A percentile compares a stretch with the other conserved stretches of the same genome.
These are phyloP conservation scores for Mariannaea sp. DNA, from an alignment of 2,329 filamentous ascomycete genomes.

Conservation along the genomic window DNA sequence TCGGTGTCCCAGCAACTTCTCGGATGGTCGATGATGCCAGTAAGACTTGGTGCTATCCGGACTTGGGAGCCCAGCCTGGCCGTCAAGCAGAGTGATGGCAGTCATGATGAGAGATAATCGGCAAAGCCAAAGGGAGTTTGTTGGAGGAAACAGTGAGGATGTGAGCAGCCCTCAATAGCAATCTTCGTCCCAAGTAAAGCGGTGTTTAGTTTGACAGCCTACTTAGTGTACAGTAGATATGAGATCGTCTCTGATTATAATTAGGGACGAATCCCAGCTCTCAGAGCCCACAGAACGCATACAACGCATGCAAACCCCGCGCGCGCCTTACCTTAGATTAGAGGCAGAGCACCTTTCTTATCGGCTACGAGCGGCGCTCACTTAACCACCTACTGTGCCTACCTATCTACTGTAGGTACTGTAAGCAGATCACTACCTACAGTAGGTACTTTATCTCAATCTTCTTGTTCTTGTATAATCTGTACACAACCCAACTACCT, in stretches of 20 bases:
- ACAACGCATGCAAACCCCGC: constrained; percentile 12
- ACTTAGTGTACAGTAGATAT: background rate
- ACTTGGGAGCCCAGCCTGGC: constrained; percentile 62
- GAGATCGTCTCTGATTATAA: background rate
- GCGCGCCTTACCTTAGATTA: too few species aligned
- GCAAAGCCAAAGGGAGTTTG: background rate
- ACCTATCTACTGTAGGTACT: too few species aligned
- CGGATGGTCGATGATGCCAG: constrained; percentile 73
- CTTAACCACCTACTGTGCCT: too few species aligned
- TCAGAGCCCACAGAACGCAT: background rate
- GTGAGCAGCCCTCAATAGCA: background rate
- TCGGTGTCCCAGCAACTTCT: constrained; percentile 67
- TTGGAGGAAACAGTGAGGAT: background rate
- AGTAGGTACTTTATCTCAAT: too few species aligned
- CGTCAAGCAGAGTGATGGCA: constrained; percentile 35
- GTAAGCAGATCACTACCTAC: too few species aligned
- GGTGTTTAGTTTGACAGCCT: too few species aligned
- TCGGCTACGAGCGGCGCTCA: constrained; percentile 1
- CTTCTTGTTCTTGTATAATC: too few species aligned
- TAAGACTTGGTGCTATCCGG: constrained; percentile 67
- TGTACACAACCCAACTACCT: too few species aligned
- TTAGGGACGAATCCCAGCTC: background rate
- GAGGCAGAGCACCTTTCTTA: background rate
- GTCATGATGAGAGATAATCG: constrained; percentile 40
- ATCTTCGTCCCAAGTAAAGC: too few species aligned